Base-by-base conservation (phyloP, 352 stramenopile genomes). In the Phytophthora tentaculata region DNA sequence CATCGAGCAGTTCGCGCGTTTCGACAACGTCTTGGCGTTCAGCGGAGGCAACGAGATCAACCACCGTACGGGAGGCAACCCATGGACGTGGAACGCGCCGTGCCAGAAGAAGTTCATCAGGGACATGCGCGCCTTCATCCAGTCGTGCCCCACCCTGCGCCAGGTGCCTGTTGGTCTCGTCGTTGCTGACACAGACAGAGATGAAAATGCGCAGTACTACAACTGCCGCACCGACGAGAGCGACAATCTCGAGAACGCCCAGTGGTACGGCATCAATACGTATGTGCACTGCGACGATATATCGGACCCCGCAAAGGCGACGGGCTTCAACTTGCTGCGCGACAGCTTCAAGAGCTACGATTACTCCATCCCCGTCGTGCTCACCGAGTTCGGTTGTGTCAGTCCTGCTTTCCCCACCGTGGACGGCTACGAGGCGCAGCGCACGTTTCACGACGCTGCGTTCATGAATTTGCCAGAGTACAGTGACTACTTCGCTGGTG, bases 31-130 rank as follows among this genome's bases (percentile, higher is more conserved):
- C 9, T 64, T 97, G 32, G 83, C 67, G n/a, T 92, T 92, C 65
- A 88, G 78, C 22, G 83, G 71, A 12, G 88, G 86, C 43, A 96
- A 96, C 68, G 88, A 96, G 72, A 81, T 94, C 37, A 95, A 94
- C 73, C 78, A 95, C 67, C 77, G 74, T 65, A 81, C 79, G 5
- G 61, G 56, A 23, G 80, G 73, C 17, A 79, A 82, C 16, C 53
- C 61, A 1, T 70, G 77, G 54, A 69, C 82, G 29, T 79, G 67
- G 65, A 94, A 96, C 69, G 84, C 83, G 24, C 80, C 90, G 29
- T 97, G 90, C 67, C 87, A 96, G 57, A 97, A 96, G 64, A 97
- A 95, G 66, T 95, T 96, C 64, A 73, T 97, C 39, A 76, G 81
- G 0, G 90, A 96, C 73, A 97, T 97, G 87, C 77, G 89, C 47